Percentiles rank a stretch among this genome's conserved stretches.
These are phyloP conservation scores for Metschnikowia hibisci DNA, from an alignment of 805 yeast species.

Conservation along the genomic window DNA sequence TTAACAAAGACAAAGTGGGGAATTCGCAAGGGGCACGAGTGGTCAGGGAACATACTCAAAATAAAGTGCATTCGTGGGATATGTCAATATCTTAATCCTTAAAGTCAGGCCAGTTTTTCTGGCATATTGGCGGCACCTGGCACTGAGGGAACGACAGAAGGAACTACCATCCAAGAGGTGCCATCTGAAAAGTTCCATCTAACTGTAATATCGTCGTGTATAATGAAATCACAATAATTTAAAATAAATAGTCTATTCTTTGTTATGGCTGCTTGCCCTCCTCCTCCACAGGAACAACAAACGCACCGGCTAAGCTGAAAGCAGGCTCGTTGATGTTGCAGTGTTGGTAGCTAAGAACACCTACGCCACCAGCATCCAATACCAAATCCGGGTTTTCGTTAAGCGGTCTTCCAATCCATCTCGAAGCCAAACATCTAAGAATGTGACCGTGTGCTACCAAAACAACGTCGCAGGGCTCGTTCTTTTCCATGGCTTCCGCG, in stretches of 20 bases:
- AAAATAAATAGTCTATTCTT: background rate
- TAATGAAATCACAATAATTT: background rate
- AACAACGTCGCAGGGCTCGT: slow-evolving; percentile 64
- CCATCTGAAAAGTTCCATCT: too few species aligned
- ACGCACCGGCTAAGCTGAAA: slow-evolving; percentile 77
- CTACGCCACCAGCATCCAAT: slow-evolving; percentile 93
- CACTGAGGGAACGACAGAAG: too few species aligned
- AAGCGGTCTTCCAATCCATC: slow-evolving; percentile 73
- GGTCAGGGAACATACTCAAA: too few species aligned
- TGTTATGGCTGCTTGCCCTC: slow-evolving; percentile 27
- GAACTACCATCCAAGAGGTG: too few species aligned
- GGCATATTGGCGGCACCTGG: too few species aligned
- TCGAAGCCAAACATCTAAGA: slow-evolving; percentile 79
- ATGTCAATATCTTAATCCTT: too few species aligned
- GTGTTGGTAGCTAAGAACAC: slow-evolving; percentile 88
- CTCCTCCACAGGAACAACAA: slow-evolving; percentile 65
- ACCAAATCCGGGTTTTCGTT: slow-evolving; percentile 71
- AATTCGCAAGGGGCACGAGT: too few species aligned
- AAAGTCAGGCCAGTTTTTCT: too few species aligned
- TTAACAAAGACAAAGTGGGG: too few species aligned
- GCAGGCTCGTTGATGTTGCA: slow-evolving; percentile 85
- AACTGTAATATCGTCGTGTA: too few species aligned
- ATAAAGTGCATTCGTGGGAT: too few species aligned
- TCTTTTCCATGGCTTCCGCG: slow-evolving; percentile 44
- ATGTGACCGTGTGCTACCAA: slow-evolving; percentile 94